Evolutionary conservation across 257 asterid species (phyloP), one percentile per base, ranked within the genome.

Genomic region (Parsonsia alboflavescens): DNA sequence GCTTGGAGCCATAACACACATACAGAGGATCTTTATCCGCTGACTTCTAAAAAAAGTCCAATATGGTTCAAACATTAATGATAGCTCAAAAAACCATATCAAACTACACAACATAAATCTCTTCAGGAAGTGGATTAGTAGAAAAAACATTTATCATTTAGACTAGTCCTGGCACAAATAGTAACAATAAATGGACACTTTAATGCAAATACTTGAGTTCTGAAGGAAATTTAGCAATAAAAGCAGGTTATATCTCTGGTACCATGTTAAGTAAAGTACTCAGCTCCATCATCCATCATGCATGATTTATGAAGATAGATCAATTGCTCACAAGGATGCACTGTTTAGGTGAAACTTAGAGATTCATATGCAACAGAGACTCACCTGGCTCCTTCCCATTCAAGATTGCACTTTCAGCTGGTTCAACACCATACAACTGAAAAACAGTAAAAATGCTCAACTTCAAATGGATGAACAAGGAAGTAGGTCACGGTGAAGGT

Each of bases 381-480:
- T 81, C 72, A 82, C 89, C 89, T 76, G 75, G 53, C 59, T 78
- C 30, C 70, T 80, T 83, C 65, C 89, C 89, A 71, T 59, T 80
- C 24, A 85, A 68, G 73, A 85, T 7, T 71, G 89, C 82, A 75
- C 78, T 85, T 75, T 85, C 89, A 45, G 81, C 9, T n/a, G 89
- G 89, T 76, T 85, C 89, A 73, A 85, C 42, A 42, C 89, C 89
- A 72, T 73, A 85, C 48, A 85, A 78, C 89, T 85, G 79, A 21
- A 70, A n/a, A 39, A 33, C 24, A 26, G 24, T 11, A 52, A 1
- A 39, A 72, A 49, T 16, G n/a, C 63, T 71, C 10, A 21, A 62
- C 21, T 21, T 68, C 45, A 45, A 62, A 70, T 6, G 22, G 28
- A 70, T 12, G 30, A 1, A 71, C 61, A 68, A 53, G 49, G 72